phyloP scores from a whole-genome alignment of 345 rosid species.

The Linum lewisii region DNA sequence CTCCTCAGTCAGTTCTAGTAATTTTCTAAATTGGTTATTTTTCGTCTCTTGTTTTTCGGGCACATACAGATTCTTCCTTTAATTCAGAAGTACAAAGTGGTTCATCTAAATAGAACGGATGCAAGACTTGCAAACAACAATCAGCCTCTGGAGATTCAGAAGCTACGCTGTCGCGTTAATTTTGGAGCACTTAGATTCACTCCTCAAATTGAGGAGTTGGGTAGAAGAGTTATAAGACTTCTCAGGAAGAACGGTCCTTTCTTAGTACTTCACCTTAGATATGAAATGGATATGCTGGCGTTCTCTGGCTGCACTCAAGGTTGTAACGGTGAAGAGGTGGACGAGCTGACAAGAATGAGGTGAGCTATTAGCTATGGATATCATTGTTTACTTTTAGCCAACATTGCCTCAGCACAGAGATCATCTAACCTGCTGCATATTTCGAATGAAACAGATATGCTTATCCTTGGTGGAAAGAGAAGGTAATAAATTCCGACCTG shows the following conservation, averaged over 20 bases:
- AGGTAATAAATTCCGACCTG: conserved; percentile 65
- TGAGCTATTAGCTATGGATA: conserved; percentile 12
- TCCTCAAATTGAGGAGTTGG: conserved; percentile 69
- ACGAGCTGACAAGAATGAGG: conserved; percentile 83
- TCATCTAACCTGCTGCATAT: neutral
- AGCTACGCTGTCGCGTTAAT: conserved; percentile 83
- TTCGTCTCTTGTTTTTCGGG: neutral
- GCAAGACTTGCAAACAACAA: conserved; percentile 85
- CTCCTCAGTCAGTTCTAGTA: conserved; percentile 1
- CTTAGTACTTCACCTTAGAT: conserved; percentile 86
- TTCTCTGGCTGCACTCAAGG: conserved; percentile 96
- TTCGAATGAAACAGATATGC: conserved; percentile 48
- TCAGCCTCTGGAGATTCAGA: conserved; percentile 70
- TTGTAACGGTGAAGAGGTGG: conserved; percentile 68
- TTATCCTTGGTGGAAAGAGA: conserved; percentile 83
- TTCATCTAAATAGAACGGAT: conserved; percentile 83
- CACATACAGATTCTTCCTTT: conserved; percentile 78
- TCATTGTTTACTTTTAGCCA: neutral
- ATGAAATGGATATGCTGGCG: conserved; percentile 98
- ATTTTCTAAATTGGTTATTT: conserved; percentile 10
- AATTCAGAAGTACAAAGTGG: conserved; percentile 66
- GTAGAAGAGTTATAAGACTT: conserved; percentile 55
- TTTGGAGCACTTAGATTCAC: conserved; percentile 75
- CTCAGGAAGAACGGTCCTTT: conserved; percentile 77
- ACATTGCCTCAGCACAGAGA: neutral